Percentiles rank a stretch among this genome's conserved stretches.
Conservation (phyloP, 73 alveolate genomes). For the Diophrys sp. region DNA sequence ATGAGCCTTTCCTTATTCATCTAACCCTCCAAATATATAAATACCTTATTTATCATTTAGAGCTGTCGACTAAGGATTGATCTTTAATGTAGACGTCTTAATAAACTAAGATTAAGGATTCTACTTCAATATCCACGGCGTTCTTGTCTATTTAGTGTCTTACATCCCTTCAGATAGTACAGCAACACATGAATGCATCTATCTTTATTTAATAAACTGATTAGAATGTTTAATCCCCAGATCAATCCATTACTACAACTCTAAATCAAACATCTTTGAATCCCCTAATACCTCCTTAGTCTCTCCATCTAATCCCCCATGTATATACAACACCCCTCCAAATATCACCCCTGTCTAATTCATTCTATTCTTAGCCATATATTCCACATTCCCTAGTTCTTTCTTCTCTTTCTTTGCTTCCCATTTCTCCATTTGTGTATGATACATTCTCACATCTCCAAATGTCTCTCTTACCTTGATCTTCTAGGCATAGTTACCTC, state of each 20-base stretch:
- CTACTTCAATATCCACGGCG: neutral
- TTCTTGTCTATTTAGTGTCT: neutral
- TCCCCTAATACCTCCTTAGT: constrained; percentile 23
- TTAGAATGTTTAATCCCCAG: no score
- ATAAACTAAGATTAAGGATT: constrained; percentile 6
- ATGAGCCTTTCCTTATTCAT: constrained; percentile 18
- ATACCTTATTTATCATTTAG: constrained; percentile 12
- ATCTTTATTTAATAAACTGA: neutral
- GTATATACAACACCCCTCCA: constrained; percentile 32
- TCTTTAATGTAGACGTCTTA: constrained; percentile 2
- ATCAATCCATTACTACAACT: constrained; percentile 14
- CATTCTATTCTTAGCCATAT: constrained; percentile 33
- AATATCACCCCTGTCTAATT: constrained; percentile 15
- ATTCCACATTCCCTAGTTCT: neutral
- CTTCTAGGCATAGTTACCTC: constrained; percentile 31
- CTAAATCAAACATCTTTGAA: constrained; percentile 22
- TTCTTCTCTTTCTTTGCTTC: neutral
- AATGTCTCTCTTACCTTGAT: constrained; percentile 40
- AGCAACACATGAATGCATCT: neutral
- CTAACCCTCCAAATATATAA: constrained; percentile 31
- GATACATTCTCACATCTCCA: constrained; percentile 28
- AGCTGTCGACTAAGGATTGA: neutral
- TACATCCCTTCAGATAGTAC: neutral
- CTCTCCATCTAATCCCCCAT: constrained; percentile 50
- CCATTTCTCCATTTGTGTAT: neutral